Conservation (phyloP, 805 yeast genomes). For the Starmerella floris region DNA sequence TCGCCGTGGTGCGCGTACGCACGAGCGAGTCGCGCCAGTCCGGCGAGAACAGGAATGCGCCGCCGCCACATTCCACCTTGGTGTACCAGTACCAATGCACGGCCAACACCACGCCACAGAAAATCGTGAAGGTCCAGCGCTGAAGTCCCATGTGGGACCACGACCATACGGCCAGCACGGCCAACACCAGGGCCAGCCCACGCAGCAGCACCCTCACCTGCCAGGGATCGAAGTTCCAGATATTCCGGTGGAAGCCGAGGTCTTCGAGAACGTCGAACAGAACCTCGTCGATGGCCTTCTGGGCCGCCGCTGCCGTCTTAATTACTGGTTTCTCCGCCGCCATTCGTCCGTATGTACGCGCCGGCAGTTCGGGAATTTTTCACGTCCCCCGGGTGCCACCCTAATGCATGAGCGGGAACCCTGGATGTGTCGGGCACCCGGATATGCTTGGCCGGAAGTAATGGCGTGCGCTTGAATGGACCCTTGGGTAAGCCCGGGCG, state of each 20-base stretch:
- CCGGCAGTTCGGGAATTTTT: too few species aligned
- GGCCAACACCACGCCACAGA: conserved; percentile 6
- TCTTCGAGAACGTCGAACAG: conserved; percentile 10
- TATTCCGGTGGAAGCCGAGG: conserved; percentile 12
- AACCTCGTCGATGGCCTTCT: conserved; percentile 6
- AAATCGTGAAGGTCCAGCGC: conserved; percentile 12
- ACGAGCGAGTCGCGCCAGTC: conserved; percentile 17
- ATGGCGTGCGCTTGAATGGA: too few species aligned
- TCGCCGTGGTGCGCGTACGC: conserved; percentile 6
- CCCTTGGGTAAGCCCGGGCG: too few species aligned
- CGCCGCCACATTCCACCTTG: conserved; percentile 17
- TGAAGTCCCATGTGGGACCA: conserved; percentile 8
- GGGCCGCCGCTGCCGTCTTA: background rate
- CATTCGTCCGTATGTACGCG: too few species aligned
- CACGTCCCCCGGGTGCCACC: too few species aligned
- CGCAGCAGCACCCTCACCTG: conserved; percentile 14
- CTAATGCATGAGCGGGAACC: too few species aligned
- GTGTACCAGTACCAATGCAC: conserved; percentile 14
- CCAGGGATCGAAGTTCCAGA: conserved; percentile 16
- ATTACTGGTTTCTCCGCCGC: too few species aligned
- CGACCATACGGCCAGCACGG: conserved; percentile 7
- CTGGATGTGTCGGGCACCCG: too few species aligned
- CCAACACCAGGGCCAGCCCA: conserved; percentile 2
- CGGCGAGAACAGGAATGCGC: conserved; percentile 14
- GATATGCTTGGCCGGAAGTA: too few species aligned